Evolutionary conservation across 257 asterid species (phyloP), one percentile per base, ranked within the genome.

Genomic region (Voacanga thouarsii): DNA sequence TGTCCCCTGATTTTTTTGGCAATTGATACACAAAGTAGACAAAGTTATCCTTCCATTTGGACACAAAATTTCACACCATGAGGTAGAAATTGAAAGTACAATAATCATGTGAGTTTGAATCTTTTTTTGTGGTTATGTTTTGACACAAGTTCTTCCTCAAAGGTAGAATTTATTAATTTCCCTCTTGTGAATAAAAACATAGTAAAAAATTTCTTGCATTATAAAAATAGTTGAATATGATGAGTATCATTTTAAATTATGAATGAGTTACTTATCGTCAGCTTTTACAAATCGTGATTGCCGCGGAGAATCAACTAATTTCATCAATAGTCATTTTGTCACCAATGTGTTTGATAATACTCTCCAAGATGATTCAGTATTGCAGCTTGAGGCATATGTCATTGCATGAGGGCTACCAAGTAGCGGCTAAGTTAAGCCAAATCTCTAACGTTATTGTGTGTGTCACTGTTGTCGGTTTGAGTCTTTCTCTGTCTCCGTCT

Each of bases 351-450:
- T 51, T 14, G 57, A 47, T 47, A 47, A 47, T 47, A 5, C 6
- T 11, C 51, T 8, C 51, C 51, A 0, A 11, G 51, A 7, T 0
- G 14, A 51, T 51, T 55, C 10, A 18, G 19, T 4, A 55, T 55
- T 55, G 61, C 61, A 55, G n/a, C 61, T 18, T 55, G 61, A 55
- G 24, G 19, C 61, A 55, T 55, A 55, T 55, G 61, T 15, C 61
- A 55, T 55, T 55, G 61, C 61, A 55, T 55, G 61, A 21, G 61
- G 61, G 16, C 1, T 51, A 51, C 80, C 83, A 84, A 82, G 89
- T 85, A 82, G 89, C 89, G 89, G 92, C 85, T 43, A 86, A 84
- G 94, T 82, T 82, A 89, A 89, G 89, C 92, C 90, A 65, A 80
- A 57, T 28, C 2, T 5, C 77, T 53, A 53, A 16, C 33, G 68